Evolutionary conservation across 495 filamentous ascomycete genomes (phyloP).

Genomic region (Cercophora scortea): DNA sequence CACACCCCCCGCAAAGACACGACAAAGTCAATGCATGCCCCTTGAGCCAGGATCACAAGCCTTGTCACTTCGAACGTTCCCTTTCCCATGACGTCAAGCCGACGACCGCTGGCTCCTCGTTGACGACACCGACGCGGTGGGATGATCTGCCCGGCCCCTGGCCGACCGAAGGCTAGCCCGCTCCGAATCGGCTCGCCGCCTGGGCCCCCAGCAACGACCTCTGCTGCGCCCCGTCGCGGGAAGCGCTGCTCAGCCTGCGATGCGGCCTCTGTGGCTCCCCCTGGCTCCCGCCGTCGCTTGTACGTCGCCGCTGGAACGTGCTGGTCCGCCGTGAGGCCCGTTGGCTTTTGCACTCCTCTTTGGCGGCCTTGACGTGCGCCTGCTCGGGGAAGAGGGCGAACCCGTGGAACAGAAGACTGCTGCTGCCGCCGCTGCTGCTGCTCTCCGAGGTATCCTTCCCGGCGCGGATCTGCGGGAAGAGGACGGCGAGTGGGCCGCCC

Average conservation of each 20-base stretch:
- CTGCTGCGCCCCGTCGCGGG: neutral
- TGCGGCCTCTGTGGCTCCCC: neutral
- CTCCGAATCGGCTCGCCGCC: neutral
- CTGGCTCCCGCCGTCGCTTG: neutral
- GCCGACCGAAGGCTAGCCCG: neutral
- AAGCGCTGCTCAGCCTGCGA: neutral
- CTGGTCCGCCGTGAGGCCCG: neutral
- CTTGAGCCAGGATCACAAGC: too few relatives aligned
- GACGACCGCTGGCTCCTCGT: neutral
- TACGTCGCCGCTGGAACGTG: neutral
- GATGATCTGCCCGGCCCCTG: neutral
- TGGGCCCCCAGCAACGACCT: neutral
- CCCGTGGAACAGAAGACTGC: conserved; percentile 25
- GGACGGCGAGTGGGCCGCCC: conserved; percentile 11
- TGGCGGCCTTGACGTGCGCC: conserved; percentile 42
- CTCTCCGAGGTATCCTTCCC: conserved; percentile 12
- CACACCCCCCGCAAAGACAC: too few relatives aligned
- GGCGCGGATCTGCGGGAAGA: conserved; percentile 14
- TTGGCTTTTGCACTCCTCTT: neutral
- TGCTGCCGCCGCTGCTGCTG: neutral
- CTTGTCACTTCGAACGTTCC: too few relatives aligned
- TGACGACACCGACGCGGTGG: neutral
- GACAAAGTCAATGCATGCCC: too few relatives aligned
- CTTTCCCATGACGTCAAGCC: neutral
- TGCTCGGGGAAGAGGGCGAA: conserved; percentile 32